Evolutionary conservation across 169 alveolate species (phyloP).

Genomic region (Eimeria zaria): DNA sequence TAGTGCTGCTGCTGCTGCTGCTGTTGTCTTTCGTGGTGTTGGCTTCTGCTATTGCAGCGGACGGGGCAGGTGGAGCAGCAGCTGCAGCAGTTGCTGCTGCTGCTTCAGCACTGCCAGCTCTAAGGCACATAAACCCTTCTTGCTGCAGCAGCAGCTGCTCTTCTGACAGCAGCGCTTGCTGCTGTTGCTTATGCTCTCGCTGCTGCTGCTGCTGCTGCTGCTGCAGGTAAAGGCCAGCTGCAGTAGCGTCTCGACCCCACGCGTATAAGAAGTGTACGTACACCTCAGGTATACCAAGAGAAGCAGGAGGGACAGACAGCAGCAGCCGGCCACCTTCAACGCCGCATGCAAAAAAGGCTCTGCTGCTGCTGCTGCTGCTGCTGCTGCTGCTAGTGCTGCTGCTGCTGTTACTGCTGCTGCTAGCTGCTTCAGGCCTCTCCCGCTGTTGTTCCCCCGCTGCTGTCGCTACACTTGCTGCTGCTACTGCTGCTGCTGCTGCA

Average conservation of each 20-base stretch:
- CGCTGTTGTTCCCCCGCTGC: background rate
- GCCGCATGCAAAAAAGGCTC: slow-evolving; percentile 21
- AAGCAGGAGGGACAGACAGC: slow-evolving; percentile 32
- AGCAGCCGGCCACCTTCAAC: slow-evolving; percentile 37
- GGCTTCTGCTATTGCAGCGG: background rate
- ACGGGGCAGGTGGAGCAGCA: slow-evolving; percentile 36
- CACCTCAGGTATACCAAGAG: slow-evolving; percentile 42
- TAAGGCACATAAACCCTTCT: slow-evolving; percentile 26
- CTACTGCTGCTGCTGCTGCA: slow-evolving; percentile 64
- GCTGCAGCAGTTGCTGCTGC: slow-evolving; percentile 29
- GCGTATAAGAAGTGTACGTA: slow-evolving; percentile 28
- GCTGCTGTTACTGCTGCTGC: slow-evolving; percentile 24
- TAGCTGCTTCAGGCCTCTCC: background rate
- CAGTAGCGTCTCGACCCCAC: slow-evolving; percentile 55
- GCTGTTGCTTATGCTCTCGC: background rate
- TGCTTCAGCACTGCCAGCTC: slow-evolving; percentile 17
- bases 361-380: slow-evolving; percentile 50
- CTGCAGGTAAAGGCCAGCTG: slow-evolving; percentile 40
- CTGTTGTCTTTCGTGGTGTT: background rate
- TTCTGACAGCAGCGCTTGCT: slow-evolving; percentile 30
- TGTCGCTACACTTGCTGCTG: background rate
- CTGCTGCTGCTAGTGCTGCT: slow-evolving; percentile 63
- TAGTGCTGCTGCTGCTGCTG: background rate
- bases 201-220: slow-evolving; percentile 62
- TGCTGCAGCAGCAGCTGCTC: slow-evolving; percentile 55